phyloP scores from a whole-genome alignment of 1,284 basidiomycete genomes.

The Ganoderma meredithae region DNA sequence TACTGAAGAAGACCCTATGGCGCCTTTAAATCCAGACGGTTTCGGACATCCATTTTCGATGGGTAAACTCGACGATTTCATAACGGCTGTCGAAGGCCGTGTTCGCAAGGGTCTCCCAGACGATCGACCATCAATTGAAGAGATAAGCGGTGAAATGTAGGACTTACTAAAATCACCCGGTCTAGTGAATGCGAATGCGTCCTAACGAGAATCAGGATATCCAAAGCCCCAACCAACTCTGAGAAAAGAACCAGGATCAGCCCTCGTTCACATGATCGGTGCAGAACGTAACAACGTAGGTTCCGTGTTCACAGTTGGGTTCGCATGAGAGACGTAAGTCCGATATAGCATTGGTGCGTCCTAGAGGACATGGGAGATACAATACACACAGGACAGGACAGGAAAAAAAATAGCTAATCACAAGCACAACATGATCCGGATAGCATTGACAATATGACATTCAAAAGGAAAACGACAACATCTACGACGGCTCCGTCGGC shows the following conservation, averaged over 20 bases:
- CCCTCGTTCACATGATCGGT: no score
- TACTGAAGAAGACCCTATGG: no score
- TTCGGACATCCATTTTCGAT: no score
- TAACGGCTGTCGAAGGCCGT: no score
- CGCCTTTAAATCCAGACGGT: no score
- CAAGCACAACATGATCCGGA: constrained; percentile 38
- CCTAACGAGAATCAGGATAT: no score
- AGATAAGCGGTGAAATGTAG: no score
- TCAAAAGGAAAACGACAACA: constrained; percentile 13
- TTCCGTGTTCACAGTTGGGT: neutral
- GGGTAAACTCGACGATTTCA: no score
- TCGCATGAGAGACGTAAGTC: neutral
- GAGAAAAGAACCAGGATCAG: neutral
- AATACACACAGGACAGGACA: constrained; percentile 30
- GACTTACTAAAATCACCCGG: no score
- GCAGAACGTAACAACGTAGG: neutral
- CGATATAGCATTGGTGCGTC: constrained; percentile 22
- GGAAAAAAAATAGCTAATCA: constrained; percentile 31
- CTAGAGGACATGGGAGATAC: constrained; percentile 19
- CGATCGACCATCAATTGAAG: no score
- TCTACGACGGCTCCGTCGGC: constrained; percentile 22
- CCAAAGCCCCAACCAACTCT: neutral
- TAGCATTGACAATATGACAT: constrained; percentile 28
- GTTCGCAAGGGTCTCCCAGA: no score
- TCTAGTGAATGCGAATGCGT: no score